Conservation (phyloP, 345 rosid genomes). For the Eucalyptus marginata region DNA sequence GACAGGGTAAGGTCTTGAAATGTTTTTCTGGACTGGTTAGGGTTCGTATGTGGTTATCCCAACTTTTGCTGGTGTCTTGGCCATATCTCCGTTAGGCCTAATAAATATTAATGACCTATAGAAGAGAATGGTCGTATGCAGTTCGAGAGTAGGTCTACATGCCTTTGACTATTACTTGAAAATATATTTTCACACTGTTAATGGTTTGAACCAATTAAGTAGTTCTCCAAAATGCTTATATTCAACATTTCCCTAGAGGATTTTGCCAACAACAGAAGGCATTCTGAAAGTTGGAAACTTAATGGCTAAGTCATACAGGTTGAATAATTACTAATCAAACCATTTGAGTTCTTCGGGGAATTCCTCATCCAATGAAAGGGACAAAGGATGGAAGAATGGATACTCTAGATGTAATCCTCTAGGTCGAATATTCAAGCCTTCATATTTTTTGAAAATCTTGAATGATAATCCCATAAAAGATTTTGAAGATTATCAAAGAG, state of each 20-base stretch:
- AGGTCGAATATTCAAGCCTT: not conserved
- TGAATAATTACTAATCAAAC: too few species aligned
- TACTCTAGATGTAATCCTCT: not conserved
- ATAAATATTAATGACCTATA: too few species aligned
- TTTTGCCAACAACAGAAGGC: not conserved
- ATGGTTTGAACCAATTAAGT: not conserved
- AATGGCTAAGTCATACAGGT: not conserved
- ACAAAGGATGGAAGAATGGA: not conserved
- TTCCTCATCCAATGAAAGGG: not conserved
- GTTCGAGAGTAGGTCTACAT: not conserved
- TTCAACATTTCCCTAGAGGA: not conserved
- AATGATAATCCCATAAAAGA: not conserved
- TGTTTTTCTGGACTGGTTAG: not conserved
- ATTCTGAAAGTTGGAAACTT: too few species aligned
- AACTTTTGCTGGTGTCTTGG: not conserved
- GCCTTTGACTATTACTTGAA: not conserved
- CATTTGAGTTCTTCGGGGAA: not conserved
- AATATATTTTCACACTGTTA: too few species aligned
- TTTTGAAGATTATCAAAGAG: not conserved
- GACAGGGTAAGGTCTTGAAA: not conserved
- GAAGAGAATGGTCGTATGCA: not conserved
- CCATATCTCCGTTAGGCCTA: not conserved
- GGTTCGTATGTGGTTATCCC: not conserved
- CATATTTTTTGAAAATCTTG: not conserved
- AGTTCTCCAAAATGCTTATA: not conserved